Evolutionary conservation across 169 alveolate genomes (phyloP), one percentile per base, ranked within the genome.

Genomic region (Eimeria brunetti): DNA sequence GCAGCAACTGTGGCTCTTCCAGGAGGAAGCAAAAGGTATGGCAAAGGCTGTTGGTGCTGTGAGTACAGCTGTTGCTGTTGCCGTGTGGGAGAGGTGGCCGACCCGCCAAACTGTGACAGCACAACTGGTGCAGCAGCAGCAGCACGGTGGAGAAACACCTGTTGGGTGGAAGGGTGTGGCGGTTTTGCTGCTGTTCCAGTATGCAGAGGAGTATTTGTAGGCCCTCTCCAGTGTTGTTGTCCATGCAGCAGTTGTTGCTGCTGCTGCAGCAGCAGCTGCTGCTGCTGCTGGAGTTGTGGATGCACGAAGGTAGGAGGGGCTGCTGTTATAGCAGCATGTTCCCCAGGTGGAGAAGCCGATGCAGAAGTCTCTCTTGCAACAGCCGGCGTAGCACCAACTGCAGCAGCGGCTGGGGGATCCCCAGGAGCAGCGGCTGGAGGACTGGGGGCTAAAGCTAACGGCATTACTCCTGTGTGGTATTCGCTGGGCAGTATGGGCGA

Each of bases 31-130:
- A 56, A 62, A 22, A 56, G 36, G 38, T 58, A 56, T 33, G 71
- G 76, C 83, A 41, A 33, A 46, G 92, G 92, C 75, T 83, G 90
- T 58, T 83, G 90, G 58, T 83, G 90, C 76, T 83, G 90, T 53
- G 69, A 36, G 75, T 83, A 83, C 46, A 83, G 90, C 73, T 83
- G 90, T 49, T 86, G 92, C 64, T 86, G 92, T 81, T 86, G 92
- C 83, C 51, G 62, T 8, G 92, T 24, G 30, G 92, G 81, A 36
- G 92, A n/a, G 58, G 64, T 12, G 1, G 92, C 38, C 22, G 92
- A 49, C 67, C 81, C 81, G 49, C 64, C 62, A 62, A 86, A 86
- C 24, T 81, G 78, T 4, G 92, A 86, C 64, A 86, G 49, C 49
- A 86, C 92, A 62, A 86, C 60, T 30, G 92, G 92, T n/a, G 78